Conservation (phyloP, 257 asterid genomes). For the Solanum peruvianum region DNA sequence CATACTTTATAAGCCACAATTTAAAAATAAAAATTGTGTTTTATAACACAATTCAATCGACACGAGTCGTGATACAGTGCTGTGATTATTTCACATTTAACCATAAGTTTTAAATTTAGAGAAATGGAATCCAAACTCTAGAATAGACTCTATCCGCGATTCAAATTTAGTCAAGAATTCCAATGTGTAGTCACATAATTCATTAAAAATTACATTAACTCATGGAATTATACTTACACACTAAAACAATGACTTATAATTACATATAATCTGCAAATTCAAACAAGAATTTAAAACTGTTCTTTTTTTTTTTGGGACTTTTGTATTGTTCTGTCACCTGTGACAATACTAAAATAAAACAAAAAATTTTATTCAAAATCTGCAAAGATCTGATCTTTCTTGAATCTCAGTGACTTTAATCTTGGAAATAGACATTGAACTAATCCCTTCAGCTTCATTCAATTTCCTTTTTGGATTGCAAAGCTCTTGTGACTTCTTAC, state of each 20-base stretch:
- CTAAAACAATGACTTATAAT: background rate
- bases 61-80: background rate
- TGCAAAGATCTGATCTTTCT: constrained; percentile 12
- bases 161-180: too few species aligned
- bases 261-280: background rate
- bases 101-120: fast-evolving
- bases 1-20: background rate
- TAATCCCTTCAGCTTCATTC: constrained; percentile 5
- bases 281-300: background rate
- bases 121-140: too few species aligned
- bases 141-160: too few species aligned
- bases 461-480: constrained; percentile 13
- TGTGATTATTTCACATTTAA: background rate
- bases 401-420: constrained; percentile 7
- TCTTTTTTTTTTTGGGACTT: background rate
- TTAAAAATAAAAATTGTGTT: background rate
- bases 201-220: background rate
- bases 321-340: background rate
- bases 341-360: background rate
- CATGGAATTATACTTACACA: background rate
- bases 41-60: background rate
- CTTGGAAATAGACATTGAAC: constrained; percentile 13
- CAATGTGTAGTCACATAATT: background rate
- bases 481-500: constrained; percentile 45
- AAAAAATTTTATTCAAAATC: constrained; percentile 2